A percentile compares a stretch with the other conserved stretches of the same genome.
Conservation (phyloP, 495 filamentous ascomycete species). For the Glutinoglossum americanum region DNA sequence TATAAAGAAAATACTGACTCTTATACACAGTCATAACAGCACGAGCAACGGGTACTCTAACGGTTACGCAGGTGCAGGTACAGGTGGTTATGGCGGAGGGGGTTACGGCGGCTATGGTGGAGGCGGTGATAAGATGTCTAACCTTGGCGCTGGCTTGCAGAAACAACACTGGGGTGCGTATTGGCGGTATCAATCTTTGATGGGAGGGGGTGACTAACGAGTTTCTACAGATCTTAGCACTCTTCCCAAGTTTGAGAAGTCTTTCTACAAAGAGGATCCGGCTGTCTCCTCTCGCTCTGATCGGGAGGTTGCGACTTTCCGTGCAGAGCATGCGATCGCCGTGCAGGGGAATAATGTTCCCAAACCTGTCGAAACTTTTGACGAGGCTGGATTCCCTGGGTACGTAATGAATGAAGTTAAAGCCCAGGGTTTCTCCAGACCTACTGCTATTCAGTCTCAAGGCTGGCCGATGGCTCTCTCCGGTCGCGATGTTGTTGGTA, state of each 20-base stretch:
- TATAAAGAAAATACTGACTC: not conserved
- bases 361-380: constrained; percentile 85
- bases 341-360: constrained; percentile 60
- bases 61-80: constrained; percentile 25
- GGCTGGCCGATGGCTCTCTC: constrained; percentile 99
- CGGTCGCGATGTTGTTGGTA: constrained; percentile 95
- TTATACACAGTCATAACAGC: constrained; percentile 17
- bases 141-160: constrained; percentile 68
- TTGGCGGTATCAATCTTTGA: constrained; percentile 7
- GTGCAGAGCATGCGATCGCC: constrained; percentile 57
- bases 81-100: constrained; percentile 8
- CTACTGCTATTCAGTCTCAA: constrained; percentile 92
- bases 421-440: constrained; percentile 78
- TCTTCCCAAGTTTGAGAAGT: constrained; percentile 94
- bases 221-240: constrained; percentile 39
- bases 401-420: constrained; percentile 98
- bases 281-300: constrained; percentile 51
- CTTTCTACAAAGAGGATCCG: constrained; percentile 90
- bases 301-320: constrained; percentile 70
- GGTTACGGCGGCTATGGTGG: constrained; percentile 25
- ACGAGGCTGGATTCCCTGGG: constrained; percentile 87
- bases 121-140: constrained; percentile 82
- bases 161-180: constrained; percentile 68
- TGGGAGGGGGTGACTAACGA: constrained; percentile 8
- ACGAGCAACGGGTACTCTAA: constrained; percentile 26